phyloP scores from a whole-genome alignment of 106 monocot species.

The Acorus gramineus region DNA sequence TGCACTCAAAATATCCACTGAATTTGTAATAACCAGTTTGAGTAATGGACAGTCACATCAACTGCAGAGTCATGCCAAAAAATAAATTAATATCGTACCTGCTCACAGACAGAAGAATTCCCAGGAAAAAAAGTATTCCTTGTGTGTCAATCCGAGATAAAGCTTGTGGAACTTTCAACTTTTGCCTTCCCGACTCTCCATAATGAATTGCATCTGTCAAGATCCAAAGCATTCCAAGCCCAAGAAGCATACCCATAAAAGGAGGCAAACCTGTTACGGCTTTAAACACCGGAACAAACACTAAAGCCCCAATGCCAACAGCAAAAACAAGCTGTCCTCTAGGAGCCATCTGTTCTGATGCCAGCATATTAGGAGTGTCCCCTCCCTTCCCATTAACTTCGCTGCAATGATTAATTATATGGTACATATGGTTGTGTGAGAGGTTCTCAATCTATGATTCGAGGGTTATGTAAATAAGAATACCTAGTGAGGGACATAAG shows the following conservation, averaged over 20 bases:
- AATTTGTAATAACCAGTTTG: background rate
- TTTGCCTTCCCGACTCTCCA: slow-evolving; percentile 84
- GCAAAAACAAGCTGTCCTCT: slow-evolving; percentile 87
- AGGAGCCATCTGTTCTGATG: slow-evolving; percentile 96
- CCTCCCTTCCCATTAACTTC: slow-evolving; percentile 61
- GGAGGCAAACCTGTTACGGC: slow-evolving; percentile 82
- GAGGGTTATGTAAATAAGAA: background rate
- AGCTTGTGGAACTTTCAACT: slow-evolving; percentile 93
- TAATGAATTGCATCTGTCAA: slow-evolving; percentile 97
- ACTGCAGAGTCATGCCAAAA: background rate
- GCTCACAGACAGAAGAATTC: slow-evolving; percentile 84
- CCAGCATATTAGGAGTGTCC: slow-evolving; percentile 39
- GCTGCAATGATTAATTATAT: slow-evolving; percentile 17
- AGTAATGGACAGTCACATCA: background rate
- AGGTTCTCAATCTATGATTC: no score
- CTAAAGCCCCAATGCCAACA: slow-evolving; percentile 77
- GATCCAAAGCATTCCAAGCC: slow-evolving; percentile 91
- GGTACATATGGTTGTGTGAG: no score
- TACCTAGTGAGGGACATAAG: slow-evolving; percentile 97
- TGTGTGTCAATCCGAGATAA: slow-evolving; percentile 93
- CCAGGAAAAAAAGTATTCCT: slow-evolving; percentile 93
- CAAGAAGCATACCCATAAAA: slow-evolving; percentile 90
- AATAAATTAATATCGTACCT: slow-evolving; percentile 36
- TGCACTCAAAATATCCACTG: background rate
- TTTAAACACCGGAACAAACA: slow-evolving; percentile 92